Conservation (phyloP, 1,284 basidiomycete species). For the Coniferiporia weirii region DNA sequence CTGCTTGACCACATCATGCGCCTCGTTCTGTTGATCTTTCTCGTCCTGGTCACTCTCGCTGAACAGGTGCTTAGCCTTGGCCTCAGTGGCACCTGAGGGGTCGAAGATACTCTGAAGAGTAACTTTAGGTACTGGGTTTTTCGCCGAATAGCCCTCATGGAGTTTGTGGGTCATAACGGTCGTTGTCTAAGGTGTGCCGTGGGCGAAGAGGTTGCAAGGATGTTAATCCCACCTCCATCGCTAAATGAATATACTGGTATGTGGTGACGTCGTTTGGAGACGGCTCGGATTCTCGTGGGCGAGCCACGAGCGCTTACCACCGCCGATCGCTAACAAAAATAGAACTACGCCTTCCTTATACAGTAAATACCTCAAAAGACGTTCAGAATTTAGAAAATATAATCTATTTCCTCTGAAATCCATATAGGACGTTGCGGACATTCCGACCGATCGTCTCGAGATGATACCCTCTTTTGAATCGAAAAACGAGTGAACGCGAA, state of each 20-base stretch:
- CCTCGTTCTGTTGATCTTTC: slow-evolving; percentile 23
- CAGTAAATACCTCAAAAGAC: too few species aligned
- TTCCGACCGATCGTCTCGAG: slow-evolving; percentile 26
- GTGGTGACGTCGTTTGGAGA: too few species aligned
- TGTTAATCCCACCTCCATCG: not conserved
- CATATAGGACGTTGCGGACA: slow-evolving; percentile 25
- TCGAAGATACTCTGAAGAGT: slow-evolving; percentile 13
- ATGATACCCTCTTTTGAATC: slow-evolving; percentile 26
- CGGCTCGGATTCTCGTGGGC: too few species aligned
- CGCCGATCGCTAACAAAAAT: too few species aligned
- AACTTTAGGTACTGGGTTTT: slow-evolving; percentile 14
- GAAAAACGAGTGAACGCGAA: not conserved
- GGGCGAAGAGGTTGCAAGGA: too few species aligned
- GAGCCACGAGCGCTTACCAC: too few species aligned
- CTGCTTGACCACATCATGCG: slow-evolving; percentile 13
- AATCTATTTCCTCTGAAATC: slow-evolving; percentile 18
- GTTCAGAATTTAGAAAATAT: not conserved
- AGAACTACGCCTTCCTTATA: too few species aligned
- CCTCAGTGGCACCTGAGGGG: slow-evolving; percentile 12
- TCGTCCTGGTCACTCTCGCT: slow-evolving; percentile 30
- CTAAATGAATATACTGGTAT: too few species aligned
- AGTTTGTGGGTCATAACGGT: slow-evolving; percentile 7
- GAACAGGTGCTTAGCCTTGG: slow-evolving; percentile 8
- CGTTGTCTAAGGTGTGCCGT: not conserved
- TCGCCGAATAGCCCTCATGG: slow-evolving; percentile 2